Conservation (phyloP, 345 rosid genomes). For the Boechera divaricarpa region DNA sequence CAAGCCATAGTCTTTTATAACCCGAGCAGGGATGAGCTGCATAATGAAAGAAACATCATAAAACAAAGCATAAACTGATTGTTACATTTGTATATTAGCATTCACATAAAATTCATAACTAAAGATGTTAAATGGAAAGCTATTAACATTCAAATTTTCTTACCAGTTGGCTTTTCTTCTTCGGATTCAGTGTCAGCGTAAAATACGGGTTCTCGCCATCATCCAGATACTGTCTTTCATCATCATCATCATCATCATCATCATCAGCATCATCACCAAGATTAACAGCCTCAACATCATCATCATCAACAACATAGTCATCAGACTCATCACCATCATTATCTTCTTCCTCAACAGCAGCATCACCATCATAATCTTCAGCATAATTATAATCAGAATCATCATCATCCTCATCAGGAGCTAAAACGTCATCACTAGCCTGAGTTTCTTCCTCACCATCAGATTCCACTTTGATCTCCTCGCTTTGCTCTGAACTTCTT, state of each 20-base stretch:
- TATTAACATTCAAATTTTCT: neutral
- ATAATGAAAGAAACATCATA: constrained; percentile 19
- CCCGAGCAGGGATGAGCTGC: constrained; percentile 29
- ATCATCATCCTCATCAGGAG: neutral
- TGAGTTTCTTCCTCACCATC: neutral
- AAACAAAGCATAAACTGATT: neutral
- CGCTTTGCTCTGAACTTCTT: neutral
- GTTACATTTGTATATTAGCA: neutral
- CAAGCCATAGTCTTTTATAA: constrained; percentile 29
- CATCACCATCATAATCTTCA: neutral
- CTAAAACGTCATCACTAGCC: neutral
- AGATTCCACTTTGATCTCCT: neutral
- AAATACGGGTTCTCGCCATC: constrained; percentile 5
- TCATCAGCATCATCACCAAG: neutral
- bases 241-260: constrained; percentile 1
- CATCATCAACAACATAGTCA: neutral
- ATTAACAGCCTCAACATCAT: neutral
- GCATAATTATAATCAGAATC: neutral
- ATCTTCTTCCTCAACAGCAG: neutral
- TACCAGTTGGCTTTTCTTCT: constrained; percentile 39
- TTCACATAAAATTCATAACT: neutral
- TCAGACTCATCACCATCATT: neutral
- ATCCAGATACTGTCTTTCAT: constrained; percentile 11
- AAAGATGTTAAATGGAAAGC: no score
- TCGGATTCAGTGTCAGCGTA: constrained; percentile 1